A percentile compares a stretch with the other conserved stretches of the same genome.
phyloP scores from a whole-genome alignment of 768 basidiomycete genomes.

The Lenzites betulinus region DNA sequence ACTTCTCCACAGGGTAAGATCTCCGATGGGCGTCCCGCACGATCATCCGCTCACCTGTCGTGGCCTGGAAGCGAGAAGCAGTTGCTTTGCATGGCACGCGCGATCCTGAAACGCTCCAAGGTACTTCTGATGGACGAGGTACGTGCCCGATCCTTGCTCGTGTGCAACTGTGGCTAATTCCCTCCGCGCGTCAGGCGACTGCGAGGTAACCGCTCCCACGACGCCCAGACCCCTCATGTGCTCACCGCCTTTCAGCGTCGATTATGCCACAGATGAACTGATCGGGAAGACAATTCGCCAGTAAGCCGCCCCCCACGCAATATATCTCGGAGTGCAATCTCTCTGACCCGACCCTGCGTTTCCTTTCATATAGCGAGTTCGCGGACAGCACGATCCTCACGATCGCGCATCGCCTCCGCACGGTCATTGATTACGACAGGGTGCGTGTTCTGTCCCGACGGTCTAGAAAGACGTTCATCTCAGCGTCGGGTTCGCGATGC shows the following conservation, averaged over 20 bases:
- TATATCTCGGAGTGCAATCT: conserved; percentile 31
- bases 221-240: conserved; percentile 2
- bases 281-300: conserved; percentile 81
- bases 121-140: conserved; percentile 87
- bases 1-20: conserved; percentile 80
- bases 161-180: background rate
- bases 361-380: conserved; percentile 56
- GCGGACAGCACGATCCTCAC: conserved; percentile 81
- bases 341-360: background rate
- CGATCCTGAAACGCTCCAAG: conserved; percentile 77
- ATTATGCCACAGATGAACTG: conserved; percentile 87
- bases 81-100: conserved; percentile 86
- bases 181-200: conserved; percentile 51
- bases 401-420: conserved; percentile 78
- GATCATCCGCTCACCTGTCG: conserved; percentile 8
- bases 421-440: conserved; percentile 83
- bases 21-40: background rate
- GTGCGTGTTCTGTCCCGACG: conserved; percentile 43
- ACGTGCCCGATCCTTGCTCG: conserved; percentile 21
- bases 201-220: conserved; percentile 48
- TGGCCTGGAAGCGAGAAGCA: conserved; percentile 64
- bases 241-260: conserved; percentile 47
- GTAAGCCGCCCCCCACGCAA: conserved; percentile 51
- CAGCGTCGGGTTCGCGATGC: background rate
- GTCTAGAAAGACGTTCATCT: conserved; percentile 8